Base-by-base conservation (phyloP, 805 yeast genomes). In the Candida multigemmis region DNA sequence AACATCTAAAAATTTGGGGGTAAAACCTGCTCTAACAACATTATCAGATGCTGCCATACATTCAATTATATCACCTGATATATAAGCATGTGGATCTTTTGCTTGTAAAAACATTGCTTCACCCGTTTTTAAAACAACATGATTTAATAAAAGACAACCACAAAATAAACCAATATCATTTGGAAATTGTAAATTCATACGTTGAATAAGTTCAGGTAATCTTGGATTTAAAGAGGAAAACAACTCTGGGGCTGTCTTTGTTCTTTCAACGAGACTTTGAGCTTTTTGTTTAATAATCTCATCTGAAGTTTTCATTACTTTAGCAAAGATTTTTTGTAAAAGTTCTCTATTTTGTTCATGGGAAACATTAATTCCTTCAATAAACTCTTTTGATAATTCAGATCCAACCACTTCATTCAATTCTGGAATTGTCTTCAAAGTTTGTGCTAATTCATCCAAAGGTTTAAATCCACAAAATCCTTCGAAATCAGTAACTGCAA, bases 21-120 rank as follows among this genome's bases (percentile, higher is more conserved):
- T 91, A 67, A 91, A 91, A 9, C 98, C 99, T 4, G 96, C 94
- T 55, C 99, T 75, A 26, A 91, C 96, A 32, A 91, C 99, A 46
- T 91, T 91, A 55, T 91, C 99, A 21, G 93, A 79, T 6, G 98
- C 96, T 22, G 98, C 98, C 99, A 91, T 91, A 65, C 98, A 91
- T 65, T 91, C 99, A 48, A 91, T 87, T 41, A 91, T 91, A 55
- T 91, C 97, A 40, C 99, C 99, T 30, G 79, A 70, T 35, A 91
- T 89, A 58, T 91, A 91, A 18, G 98, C 98, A 56, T 91, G 99
- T 14, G 97, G 97, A 56, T 87, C 96, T 59, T 85, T 84, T 23
- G 98, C 97, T 49, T 84, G 85, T 52, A 91, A 68, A 50, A 87
- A 91, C 77, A 91, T 86, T 31, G 96, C 97, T 62, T 91, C 94